A percentile compares a stretch with the other conserved stretches of the same genome.
phyloP scores from a whole-genome alignment of 805 yeast genomes.

The Cyberlindnera mississippiensis region DNA sequence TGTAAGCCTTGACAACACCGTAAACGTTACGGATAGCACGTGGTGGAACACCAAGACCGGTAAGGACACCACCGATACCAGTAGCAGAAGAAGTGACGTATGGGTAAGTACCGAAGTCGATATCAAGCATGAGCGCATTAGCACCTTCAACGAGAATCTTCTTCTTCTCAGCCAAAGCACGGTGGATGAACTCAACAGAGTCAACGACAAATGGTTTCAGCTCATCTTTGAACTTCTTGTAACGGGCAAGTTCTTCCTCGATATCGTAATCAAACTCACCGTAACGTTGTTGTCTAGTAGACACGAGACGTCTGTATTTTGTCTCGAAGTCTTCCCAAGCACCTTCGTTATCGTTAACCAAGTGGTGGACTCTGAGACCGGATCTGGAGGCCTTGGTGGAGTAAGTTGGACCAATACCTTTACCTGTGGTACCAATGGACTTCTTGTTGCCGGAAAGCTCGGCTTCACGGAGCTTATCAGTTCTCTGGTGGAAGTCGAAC shows the following conservation, averaged over 20 bases:
- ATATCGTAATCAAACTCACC: conserved; percentile 88
- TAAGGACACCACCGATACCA: conserved; percentile 96
- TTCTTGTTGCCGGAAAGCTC: conserved; percentile 67
- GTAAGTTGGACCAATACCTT: conserved; percentile 98
- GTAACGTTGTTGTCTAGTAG: conserved; percentile 82
- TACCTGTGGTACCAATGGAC: conserved; percentile 97
- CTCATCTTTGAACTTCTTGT: conserved; percentile 67
- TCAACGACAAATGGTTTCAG: conserved; percentile 92
- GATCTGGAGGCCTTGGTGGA: conserved; percentile 96
- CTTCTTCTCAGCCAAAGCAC: conserved; percentile 71
- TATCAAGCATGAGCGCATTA: conserved; percentile 94
- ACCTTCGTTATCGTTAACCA: conserved; percentile 82
- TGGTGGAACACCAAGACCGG: conserved; percentile 98
- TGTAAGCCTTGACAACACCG: conserved; percentile 98
- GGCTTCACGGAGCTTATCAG: conserved; percentile 91
- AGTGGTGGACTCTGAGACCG: conserved; percentile 94
- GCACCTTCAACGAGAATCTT: conserved; percentile 96
- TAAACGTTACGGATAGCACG: conserved; percentile 69
- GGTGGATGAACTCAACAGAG: conserved; percentile 78
- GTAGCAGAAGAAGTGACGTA: conserved; percentile 94
- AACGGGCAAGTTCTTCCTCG: conserved; percentile 74
- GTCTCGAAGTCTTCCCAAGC: conserved; percentile 91
- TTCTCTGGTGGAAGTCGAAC: conserved; percentile 96
- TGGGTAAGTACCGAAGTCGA: conserved; percentile 98
- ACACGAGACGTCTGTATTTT: conserved; percentile 70